A percentile compares a stretch with the other conserved stretches of the same genome.
These are phyloP conservation scores for Naumovozyma castellii DNA, from an alignment of 805 yeast species.

Conservation along the genomic window DNA sequence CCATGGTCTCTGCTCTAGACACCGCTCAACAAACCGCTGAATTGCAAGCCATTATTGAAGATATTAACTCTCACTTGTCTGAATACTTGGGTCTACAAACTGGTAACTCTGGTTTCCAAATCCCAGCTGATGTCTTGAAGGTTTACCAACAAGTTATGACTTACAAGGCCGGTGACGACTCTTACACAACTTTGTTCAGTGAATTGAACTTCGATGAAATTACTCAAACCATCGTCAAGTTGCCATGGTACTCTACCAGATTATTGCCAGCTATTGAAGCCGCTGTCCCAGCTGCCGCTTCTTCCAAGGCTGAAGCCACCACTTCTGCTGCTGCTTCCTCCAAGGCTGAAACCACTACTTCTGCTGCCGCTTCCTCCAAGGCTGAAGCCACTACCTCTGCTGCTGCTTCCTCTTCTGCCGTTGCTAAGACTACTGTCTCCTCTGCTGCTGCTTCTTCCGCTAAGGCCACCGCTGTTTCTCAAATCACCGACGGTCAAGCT, in stretches of 20 bases:
- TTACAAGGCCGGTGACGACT: constrained; percentile 29
- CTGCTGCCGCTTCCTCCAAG: constrained; percentile 3
- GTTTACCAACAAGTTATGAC: constrained; percentile 24
- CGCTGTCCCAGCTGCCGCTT: constrained; percentile 3
- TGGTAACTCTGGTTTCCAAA: constrained; percentile 9
- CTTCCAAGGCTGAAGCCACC: constrained; percentile 3
- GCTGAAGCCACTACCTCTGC: constrained; percentile 1
- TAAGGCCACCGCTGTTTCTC: constrained; percentile 6
- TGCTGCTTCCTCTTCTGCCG: constrained; percentile 2
- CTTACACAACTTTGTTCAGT: constrained; percentile 26
- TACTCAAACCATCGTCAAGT: constrained; percentile 22
- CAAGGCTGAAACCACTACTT: constrained; percentile 3
- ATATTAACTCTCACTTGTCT: constrained; percentile 8
- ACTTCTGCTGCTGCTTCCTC: constrained; percentile 4
- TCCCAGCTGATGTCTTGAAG: constrained; percentile 24
- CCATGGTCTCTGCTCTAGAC: constrained; percentile 6
- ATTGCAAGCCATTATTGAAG: constrained; percentile 10
- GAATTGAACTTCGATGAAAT: constrained; percentile 21
- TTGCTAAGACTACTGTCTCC: constrained; percentile 1
- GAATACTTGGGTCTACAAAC: constrained; percentile 11
- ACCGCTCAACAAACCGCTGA: constrained; percentile 7
- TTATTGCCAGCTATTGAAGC: constrained; percentile 12
- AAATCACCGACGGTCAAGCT: constrained; percentile 7
- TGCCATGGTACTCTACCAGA: constrained; percentile 29
- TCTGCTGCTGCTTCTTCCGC: constrained; percentile 4